Evolutionary conservation across 2,329 filamentous ascomycete genomes (phyloP).

Genomic region (Cyphellophora europaea): DNA sequence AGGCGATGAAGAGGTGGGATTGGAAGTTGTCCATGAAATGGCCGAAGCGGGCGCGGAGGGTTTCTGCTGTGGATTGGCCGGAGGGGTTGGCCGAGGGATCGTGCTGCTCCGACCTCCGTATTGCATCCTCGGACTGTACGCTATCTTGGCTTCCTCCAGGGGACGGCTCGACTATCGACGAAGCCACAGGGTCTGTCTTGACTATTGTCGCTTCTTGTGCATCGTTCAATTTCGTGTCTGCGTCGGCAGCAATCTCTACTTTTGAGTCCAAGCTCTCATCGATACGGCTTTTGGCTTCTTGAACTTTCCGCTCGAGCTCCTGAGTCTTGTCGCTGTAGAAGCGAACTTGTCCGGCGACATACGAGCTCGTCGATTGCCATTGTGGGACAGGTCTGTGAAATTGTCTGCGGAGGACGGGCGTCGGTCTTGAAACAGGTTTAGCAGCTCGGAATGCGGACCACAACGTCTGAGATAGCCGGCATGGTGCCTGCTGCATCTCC

Average conservation of each 20-base stretch:
- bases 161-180: conserved; percentile 15
- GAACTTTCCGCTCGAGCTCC: conserved; percentile 12
- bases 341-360: conserved; percentile 9
- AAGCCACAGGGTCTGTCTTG: conserved; percentile 16
- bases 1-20: conserved; percentile 72
- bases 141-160: conserved; percentile 2
- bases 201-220: conserved; percentile 16
- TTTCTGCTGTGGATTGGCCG: conserved; percentile 19
- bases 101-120: too few species aligned
- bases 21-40: conserved; percentile 83
- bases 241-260: conserved; percentile 9
- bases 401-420: neutral
- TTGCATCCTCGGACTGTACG: conserved; percentile 1
- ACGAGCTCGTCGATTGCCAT: neutral
- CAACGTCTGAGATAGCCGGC: conserved; percentile 18
- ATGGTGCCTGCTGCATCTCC: conserved; percentile 20
- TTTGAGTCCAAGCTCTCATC: conserved; percentile 15
- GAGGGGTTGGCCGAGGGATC: conserved; percentile 29
- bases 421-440: conserved; percentile 11
- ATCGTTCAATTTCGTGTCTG: conserved; percentile 10
- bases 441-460: conserved; percentile 19
- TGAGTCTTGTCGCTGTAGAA: conserved; percentile 17
- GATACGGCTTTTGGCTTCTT: conserved; percentile 15
- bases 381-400: neutral
- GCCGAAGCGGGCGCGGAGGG: conserved; percentile 51